phyloP scores from a whole-genome alignment of 2,329 filamentous ascomycete genomes.

The Phaeosphaeriaceae sp. region DNA sequence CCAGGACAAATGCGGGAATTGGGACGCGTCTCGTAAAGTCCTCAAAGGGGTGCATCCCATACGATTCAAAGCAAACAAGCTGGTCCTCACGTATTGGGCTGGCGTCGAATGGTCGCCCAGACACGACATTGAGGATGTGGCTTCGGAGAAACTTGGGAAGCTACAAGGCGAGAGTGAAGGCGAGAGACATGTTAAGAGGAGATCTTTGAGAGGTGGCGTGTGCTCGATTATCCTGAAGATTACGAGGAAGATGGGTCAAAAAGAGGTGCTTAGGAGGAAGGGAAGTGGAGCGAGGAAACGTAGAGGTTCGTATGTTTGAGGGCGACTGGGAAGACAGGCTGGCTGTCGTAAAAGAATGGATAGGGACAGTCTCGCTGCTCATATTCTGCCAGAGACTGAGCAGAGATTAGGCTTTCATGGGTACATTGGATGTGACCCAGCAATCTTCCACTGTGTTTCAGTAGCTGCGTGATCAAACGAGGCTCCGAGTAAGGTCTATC shows the following conservation, averaged over 20 bases:
- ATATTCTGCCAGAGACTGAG: background rate
- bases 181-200: no score
- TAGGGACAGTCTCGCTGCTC: background rate
- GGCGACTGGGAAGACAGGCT: background rate
- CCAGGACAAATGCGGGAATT: background rate
- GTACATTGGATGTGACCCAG: no score
- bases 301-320: background rate
- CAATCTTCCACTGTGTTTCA: no score
- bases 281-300: background rate
- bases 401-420: no score
- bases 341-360: background rate
- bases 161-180: background rate
- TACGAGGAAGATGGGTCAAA: background rate
- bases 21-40: background rate
- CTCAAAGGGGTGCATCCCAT: background rate
- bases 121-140: background rate
- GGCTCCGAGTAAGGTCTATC: no score
- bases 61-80: background rate
- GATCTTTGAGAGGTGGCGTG: background rate
- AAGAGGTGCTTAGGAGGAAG: background rate
- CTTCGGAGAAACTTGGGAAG: background rate
- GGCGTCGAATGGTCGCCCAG: background rate
- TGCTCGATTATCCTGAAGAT: background rate
- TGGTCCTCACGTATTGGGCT: background rate
- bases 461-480: no score